Base-by-base conservation (phyloP, 257 asterid species). In the Cordia subcordata region DNA sequence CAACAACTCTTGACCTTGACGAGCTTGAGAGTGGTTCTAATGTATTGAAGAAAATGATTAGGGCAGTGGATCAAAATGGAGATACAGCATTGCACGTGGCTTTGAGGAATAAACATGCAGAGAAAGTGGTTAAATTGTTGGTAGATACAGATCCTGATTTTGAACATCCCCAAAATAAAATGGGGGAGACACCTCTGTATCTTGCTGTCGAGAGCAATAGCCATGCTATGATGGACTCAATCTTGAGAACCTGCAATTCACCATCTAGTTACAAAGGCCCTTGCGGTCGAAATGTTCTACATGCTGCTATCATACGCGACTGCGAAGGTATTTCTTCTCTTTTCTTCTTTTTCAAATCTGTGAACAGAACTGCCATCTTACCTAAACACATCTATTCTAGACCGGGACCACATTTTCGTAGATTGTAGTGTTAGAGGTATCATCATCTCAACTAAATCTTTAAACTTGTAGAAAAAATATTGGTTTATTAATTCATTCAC, bases 21-120 rank as follows among this genome's bases (percentile, higher is more conserved):
- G 35, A 58, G 8, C 13, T 38, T 58, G 63, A 14, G 8, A n/a
- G 16, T 35, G 53, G 13, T 17, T 11, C 14, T 18, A 42, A 20
- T 2, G 8, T 32, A 10, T 8, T 14, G 13, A 8, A 16, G 53
- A 9, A 17, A 33, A 0, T 63, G 64, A 23, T 66, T 10, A 44
- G 53, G 21, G 14, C 53, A 11, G 4, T 5, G 4, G 33, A 58
- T 15, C 14, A 14, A 13, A 13, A 49, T 5, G 71, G 71, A 50
- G 46, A 58, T 45, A 49, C 46, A 21, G 65, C 55, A 32, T 53
- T 66, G 53, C 44, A 66, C 16, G 53, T 39, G 35, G 71, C 71
- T 19, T 32, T 39, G 37, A 44, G 40, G 18, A 13, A 45, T 32
- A 11, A 12, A 6, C 65, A 60, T 32, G 19, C 8, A 5, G 22